These are phyloP conservation scores for Potentilla sterilis DNA, from an alignment of 306 rosid genomes.

Conservation along the genomic window DNA sequence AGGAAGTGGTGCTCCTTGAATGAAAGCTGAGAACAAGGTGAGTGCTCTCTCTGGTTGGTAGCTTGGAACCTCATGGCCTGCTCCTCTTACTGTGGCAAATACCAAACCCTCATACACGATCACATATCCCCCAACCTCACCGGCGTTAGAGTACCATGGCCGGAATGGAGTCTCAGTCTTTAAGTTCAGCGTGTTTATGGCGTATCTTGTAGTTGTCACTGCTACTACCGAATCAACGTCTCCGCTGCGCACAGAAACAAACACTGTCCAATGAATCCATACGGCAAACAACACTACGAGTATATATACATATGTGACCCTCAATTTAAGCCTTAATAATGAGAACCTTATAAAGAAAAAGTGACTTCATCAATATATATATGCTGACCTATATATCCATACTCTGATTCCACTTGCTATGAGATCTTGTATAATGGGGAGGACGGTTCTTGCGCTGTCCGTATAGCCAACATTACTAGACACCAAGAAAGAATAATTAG, in stretches of 20 bases:
- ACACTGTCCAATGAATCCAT: neutral
- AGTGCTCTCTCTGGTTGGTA: neutral
- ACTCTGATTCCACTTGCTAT: slow-evolving; percentile 18
- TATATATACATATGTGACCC: neutral
- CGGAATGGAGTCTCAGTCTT: slow-evolving; percentile 38
- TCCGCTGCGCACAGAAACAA: slow-evolving; percentile 39
- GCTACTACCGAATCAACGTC: slow-evolving; percentile 52
- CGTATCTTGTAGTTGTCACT: slow-evolving; percentile 47
- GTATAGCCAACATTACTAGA: slow-evolving; percentile 33
- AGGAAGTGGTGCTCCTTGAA: neutral
- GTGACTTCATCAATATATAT: neutral
- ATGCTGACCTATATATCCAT: slow-evolving; percentile 26
- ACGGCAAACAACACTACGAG: no score
- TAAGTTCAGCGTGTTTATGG: slow-evolving; percentile 42
- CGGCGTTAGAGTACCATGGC: slow-evolving; percentile 40
- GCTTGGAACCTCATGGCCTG: slow-evolving; percentile 71
- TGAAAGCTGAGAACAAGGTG: neutral
- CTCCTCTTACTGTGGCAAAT: slow-evolving; percentile 63
- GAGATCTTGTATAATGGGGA: slow-evolving; percentile 22
- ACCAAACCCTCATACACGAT: slow-evolving; percentile 52
- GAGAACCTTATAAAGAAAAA: neutral
- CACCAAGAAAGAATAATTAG: neutral
- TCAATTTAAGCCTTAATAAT: neutral
- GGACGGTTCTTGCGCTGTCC: slow-evolving; percentile 19
- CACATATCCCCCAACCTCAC: slow-evolving; percentile 62